Evolutionary conservation across 768 basidiomycete species (phyloP), one percentile per base, ranked within the genome.

Genomic region (Lactifluus pinguis): DNA sequence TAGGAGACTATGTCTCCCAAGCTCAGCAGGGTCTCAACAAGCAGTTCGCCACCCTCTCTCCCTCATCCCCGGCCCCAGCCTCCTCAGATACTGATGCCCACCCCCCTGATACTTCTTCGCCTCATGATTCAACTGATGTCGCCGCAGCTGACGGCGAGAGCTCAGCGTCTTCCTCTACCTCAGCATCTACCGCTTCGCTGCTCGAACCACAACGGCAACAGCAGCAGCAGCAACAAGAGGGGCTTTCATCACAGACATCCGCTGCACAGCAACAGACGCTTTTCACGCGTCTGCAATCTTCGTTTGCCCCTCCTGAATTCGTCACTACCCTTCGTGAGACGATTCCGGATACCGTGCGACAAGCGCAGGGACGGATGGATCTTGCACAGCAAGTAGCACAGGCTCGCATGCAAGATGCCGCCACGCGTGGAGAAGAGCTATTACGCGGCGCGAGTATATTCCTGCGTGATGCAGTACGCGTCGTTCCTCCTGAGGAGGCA

Each of bases 381-480:
- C 71, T 92, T n/a, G 74, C 79, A 6, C 83, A 89, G 59, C 83
- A 89, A 58, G 59, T 80, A 83, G 67, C 83, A 82, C 53, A 83
- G 90, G 39, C 45, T 1, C 89, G 67, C 90, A 91, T 68, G 88
- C 89, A 7, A 81, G 89, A 21, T 19, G 65, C 65, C 32, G 63
- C 65, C 0, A 63, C 60, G 15, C 63, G 64, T 32, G 64, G 68
- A 25, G 71, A 72, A 59, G 92, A 89, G 64, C 85, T 87, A 15
- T 75, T 95, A 10, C 84, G 80, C 8, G 69, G 67, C n/a, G 80
- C 80, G 9, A 78, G 79, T 25, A 75, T 76, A 45, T 82, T 80
- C 72, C 66, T 83, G 52, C 77, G 76, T 55, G 94, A 98, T 53
- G 92, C 91, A 11, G 92, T 98, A 67, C 95, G 94, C 71, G 87